These are phyloP conservation scores for Gigaspora rosea DNA, from an alignment of 192 early-diverging fungal genomes.

Conservation along the genomic window DNA sequence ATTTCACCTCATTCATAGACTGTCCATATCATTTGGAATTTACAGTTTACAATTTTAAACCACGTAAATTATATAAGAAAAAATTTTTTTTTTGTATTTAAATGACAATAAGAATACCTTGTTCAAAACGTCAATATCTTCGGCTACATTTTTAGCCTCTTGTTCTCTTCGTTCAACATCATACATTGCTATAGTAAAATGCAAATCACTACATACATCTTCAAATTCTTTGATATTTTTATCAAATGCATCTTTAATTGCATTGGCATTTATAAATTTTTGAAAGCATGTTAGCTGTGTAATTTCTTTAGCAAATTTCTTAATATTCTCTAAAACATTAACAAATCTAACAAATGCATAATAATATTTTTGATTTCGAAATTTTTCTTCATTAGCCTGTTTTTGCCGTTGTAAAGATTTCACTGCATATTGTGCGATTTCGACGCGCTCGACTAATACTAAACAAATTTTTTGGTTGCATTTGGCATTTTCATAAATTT, in stretches of 20 bases:
- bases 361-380: slow-evolving; percentile 19
- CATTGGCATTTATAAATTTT: slow-evolving; percentile 12
- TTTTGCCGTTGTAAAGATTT: background rate
- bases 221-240: background rate
- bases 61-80: background rate
- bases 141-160: background rate
- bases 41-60: too few species aligned
- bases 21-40: too few species aligned
- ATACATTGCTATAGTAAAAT: slow-evolving; percentile 12
- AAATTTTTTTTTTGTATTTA: background rate
- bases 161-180: slow-evolving; percentile 2
- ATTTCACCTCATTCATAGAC: too few species aligned
- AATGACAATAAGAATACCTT: background rate
- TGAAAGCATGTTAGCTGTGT: background rate
- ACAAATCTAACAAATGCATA: slow-evolving; percentile 3
- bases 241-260: background rate
- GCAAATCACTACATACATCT: background rate
- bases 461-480: slow-evolving; percentile 14
- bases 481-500: background rate
- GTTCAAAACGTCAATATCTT: background rate
- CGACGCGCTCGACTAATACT: slow-evolving; percentile 1
- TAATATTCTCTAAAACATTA: slow-evolving; percentile 12
- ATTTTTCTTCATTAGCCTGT: background rate
- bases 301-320: slow-evolving; percentile 5
- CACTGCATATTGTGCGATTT: background rate